Evolutionary conservation across 1,284 basidiomycete genomes (phyloP).

Genomic region (Pholiota adiposa): DNA sequence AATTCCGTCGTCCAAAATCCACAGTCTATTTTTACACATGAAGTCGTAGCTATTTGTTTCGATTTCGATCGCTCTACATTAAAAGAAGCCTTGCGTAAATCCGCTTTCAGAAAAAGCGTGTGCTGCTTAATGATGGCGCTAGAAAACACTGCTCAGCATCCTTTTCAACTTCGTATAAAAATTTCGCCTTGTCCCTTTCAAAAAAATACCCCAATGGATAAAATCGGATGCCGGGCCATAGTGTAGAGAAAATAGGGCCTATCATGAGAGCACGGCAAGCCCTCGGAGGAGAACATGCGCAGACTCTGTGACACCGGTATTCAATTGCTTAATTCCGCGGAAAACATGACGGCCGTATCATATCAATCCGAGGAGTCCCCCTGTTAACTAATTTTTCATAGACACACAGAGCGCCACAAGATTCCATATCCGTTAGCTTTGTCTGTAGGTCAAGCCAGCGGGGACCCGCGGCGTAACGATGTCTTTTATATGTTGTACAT

Average conservation of each 20-base stretch:
- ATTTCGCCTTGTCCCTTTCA: background rate
- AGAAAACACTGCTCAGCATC: too few relatives aligned
- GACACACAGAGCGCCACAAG: background rate
- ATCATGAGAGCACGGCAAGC: background rate
- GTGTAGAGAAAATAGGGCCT: background rate
- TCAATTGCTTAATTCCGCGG: slow-evolving; percentile 8
- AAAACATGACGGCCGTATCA: background rate
- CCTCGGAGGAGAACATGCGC: slow-evolving; percentile 5
- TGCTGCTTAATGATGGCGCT: too few relatives aligned
- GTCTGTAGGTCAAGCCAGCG: background rate
- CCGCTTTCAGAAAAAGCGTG: too few relatives aligned
- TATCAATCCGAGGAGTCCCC: background rate
- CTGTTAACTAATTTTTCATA: background rate
- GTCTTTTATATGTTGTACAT: background rate
- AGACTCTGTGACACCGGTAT: background rate
- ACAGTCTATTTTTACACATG: background rate
- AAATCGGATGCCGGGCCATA: background rate
- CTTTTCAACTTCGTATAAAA: background rate
- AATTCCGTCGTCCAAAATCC: too few relatives aligned
- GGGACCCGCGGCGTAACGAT: background rate
- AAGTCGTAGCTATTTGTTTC: too few relatives aligned
- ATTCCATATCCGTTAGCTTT: background rate
- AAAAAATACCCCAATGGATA: background rate
- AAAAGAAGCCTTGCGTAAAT: too few relatives aligned
- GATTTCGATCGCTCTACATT: too few relatives aligned